Evolutionary conservation across 768 basidiomycete genomes (phyloP), one percentile per base, ranked within the genome.

Genomic region (Kondoa subrosea): DNA sequence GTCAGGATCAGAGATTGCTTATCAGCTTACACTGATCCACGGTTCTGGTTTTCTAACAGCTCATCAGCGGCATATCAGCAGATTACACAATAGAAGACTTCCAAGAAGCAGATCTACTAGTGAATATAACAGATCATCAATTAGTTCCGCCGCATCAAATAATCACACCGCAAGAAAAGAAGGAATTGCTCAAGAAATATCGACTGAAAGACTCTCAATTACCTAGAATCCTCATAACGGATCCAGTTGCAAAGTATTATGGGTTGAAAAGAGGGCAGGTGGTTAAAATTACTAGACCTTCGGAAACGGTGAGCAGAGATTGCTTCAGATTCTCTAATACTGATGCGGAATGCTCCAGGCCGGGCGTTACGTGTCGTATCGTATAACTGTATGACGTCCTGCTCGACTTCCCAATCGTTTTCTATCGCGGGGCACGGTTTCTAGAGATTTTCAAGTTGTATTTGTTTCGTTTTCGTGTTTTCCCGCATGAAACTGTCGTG

Each of bases 181-280:
- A 84, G 75, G 76, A 82, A 26, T 79, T 99, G 66, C 80, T 99
- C 67, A 85, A 87, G 78, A 86, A 87, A 84, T 99, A 99, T 79
- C 93, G 95, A 70, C 80, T 99, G 68, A 93, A 93, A 78, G 95
- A 97, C 76, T 96, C 93, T 1, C 95, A 99, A 75, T 81, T 99
- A 67, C 95, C 95, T 61, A 88, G 95, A 27, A 97, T 99, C 71
- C 92, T 96, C 78, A 78, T 95, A 57, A 85, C 87, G 30, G 95
- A 99, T 77, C 95, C 95, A 12, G 93, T 99, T n/a, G 91, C 95
- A 56, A 85, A 92, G 68, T 97, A 99, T 78, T 99, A 96, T 79
- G 95, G 95, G 64, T 83, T 99, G 67, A 83, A 85, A 73, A 84
- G 95, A 63, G 92, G 93, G 30, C 90, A 93, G 77, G 95, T 99